phyloP scores from a whole-genome alignment of 208 protist genomes.

The Wallacemonas sp. region DNA sequence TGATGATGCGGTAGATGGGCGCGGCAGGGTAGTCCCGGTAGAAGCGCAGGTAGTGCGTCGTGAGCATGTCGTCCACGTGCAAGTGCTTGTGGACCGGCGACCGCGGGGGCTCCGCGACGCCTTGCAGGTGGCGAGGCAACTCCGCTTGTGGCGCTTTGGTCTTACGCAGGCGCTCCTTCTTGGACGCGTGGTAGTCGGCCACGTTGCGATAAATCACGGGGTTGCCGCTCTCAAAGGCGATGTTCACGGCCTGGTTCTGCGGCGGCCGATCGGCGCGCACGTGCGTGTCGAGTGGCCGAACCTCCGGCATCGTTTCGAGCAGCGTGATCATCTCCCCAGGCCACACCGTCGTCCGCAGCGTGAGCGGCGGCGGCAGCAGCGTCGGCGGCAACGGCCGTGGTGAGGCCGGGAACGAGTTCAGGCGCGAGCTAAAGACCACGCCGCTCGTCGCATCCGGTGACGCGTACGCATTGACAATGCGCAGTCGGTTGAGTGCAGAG shows the following conservation, averaged over 20 bases:
- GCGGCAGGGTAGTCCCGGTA: slow-evolving; percentile 12
- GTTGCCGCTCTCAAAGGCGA: slow-evolving; percentile 15
- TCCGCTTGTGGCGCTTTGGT: background rate
- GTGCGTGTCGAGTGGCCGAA: background rate
- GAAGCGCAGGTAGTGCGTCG: slow-evolving; percentile 21
- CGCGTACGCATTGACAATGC: background rate
- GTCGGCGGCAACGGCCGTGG: background rate
- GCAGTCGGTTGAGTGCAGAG: slow-evolving; percentile 7
- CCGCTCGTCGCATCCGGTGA: background rate
- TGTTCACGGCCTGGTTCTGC: slow-evolving; percentile 6
- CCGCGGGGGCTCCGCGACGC: background rate
- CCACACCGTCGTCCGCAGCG: slow-evolving; percentile 5
- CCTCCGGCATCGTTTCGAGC: background rate
- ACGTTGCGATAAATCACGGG: slow-evolving; percentile 14
- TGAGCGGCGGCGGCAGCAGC: too few relatives aligned
- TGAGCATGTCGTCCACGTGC: slow-evolving; percentile 23
- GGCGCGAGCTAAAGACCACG: background rate
- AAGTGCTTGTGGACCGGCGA: background rate
- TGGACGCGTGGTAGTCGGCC: background rate
- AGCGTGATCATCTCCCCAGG: background rate
- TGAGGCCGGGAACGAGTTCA: background rate
- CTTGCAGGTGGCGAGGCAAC: background rate
- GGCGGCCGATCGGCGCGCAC: slow-evolving; percentile 12
- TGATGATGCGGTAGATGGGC: slow-evolving; percentile 21
- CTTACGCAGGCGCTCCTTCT: background rate